Evolutionary conservation across 257 asterid species (phyloP), one percentile per base, ranked within the genome.

Genomic region (Ballota nigra): DNA sequence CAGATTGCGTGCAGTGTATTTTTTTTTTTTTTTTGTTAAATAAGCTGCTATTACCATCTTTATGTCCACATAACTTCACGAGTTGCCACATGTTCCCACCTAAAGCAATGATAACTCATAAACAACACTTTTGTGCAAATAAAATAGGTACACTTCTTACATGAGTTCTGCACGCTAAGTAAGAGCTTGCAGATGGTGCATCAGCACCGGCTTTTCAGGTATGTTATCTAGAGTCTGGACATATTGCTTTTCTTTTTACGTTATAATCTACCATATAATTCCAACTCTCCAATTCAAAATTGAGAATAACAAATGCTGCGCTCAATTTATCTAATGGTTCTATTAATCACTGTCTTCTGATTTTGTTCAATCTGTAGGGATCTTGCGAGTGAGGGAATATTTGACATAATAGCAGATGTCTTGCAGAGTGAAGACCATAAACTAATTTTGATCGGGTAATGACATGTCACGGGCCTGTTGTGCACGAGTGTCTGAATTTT

Each of bases 171-270:
- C 79, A 84, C 92, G 55, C 70, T 89, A 72, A 89, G 97, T 73
- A 95, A 92, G 91, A 95, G 98, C 86, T 84, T 95, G 88, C 98
- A 88, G 83, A 81, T 89, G 91, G 94, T 83, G 63, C 96, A 92
- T 84, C 99, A 95, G 82, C 90, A 85, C 63, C 90, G 96, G 73
- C 80, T 92, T 58, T 92, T 86, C 77, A 87, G 96, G 99, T 91
- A 83, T 75, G 77, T 71, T 62, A 18, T 53, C 22, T 61, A 60
- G 45, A n/a, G n/a, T n/a, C n/a, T n/a, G n/a, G n/a, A 22, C 8
- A 31, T 62, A 56, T 73, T 36, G n/a, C n/a, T 38, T 36, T 28
- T 43, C 43, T 38, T 15, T 23, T 43, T 47, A 53, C 47, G 9
- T 33, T 33, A 29, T 57, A 33, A 33, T 31, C 13, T 12, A 36